phyloP scores from a whole-genome alignment of 1,284 basidiomycete genomes.

The Ustilago tritici region DNA sequence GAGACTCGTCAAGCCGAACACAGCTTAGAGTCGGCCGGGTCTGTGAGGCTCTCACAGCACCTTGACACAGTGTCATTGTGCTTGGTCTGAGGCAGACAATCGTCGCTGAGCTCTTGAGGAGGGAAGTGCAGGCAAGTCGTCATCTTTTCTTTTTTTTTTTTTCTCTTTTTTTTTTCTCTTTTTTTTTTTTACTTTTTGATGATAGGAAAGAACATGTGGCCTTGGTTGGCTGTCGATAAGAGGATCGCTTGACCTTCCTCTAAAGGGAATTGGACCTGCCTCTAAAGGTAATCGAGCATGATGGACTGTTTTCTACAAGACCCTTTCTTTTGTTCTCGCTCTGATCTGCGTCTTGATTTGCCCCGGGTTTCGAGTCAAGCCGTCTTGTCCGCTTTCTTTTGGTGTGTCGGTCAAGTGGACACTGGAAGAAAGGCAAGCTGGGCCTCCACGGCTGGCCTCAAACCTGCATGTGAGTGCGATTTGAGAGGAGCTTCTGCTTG shows the following conservation, averaged over 20 bases:
- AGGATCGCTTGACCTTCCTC: slow-evolving; percentile 34
- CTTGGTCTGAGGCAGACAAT: background rate
- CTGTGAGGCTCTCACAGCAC: background rate
- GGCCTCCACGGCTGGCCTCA: slow-evolving; percentile 20
- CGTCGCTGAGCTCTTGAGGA: background rate
- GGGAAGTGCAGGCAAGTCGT: background rate
- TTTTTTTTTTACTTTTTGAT: background rate
- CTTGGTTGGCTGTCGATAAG: slow-evolving; percentile 26
- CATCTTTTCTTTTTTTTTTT: too few relatives aligned
- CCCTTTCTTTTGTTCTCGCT: background rate
- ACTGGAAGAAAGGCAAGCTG: slow-evolving; percentile 8
- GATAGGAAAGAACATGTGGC: background rate
- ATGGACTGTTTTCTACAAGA: slow-evolving; percentile 17
- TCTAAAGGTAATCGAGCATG: slow-evolving; percentile 35
- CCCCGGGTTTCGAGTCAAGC: slow-evolving; percentile 6
- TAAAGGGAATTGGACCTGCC: slow-evolving; percentile 52
- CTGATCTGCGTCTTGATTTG: background rate
- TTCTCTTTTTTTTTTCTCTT: too few relatives aligned
- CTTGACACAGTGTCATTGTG: background rate
- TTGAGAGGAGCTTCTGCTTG: background rate
- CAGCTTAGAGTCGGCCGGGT: background rate
- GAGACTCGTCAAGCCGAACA: background rate
- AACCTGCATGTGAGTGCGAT: slow-evolving; percentile 14
- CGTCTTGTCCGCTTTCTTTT: slow-evolving; percentile 21
- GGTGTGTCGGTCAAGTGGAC: slow-evolving; percentile 18